Percentiles rank a stretch among this genome's conserved stretches.
Conservation (phyloP, 2,329 filamentous ascomycete genomes). For the Cladosporium sp. region DNA sequence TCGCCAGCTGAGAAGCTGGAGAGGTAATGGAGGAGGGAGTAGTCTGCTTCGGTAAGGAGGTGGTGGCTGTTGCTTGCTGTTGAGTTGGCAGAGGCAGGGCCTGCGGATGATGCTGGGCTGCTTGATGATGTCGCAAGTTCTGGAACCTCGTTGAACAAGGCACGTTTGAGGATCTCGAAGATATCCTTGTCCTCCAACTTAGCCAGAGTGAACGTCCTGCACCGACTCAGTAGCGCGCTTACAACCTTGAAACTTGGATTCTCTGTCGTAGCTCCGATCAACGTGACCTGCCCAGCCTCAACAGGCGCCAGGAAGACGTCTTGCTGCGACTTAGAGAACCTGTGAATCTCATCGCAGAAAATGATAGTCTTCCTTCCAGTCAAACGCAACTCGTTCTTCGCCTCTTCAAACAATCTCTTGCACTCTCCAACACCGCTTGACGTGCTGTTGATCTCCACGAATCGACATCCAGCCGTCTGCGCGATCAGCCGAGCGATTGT, state of each 20-base stretch:
- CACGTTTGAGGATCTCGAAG: constrained; percentile 68
- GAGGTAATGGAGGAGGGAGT: constrained; percentile 66
- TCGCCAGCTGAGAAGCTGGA: constrained; percentile 87
- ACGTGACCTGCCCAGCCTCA: constrained; percentile 80
- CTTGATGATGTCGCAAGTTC: constrained; percentile 45
- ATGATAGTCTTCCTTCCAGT: constrained; percentile 90
- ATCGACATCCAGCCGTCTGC: constrained; percentile 72
- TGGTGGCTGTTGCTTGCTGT: constrained; percentile 23
- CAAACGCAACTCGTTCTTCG: constrained; percentile 69
- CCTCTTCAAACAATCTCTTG: constrained; percentile 86
- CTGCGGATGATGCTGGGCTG: constrained; percentile 21
- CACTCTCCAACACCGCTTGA: constrained; percentile 81
- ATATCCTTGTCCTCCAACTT: constrained; percentile 71
- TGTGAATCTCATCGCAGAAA: constrained; percentile 95
- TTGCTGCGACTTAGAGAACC: constrained; percentile 49
- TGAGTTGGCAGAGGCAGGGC: constrained; percentile 14
- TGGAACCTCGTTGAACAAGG: constrained; percentile 51
- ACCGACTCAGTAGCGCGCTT: constrained; percentile 78
- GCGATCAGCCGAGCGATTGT: constrained; percentile 91
- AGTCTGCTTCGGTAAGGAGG: constrained; percentile 64
- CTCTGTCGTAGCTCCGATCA: constrained; percentile 94
- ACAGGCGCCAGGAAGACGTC: constrained; percentile 35
- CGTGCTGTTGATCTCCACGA: constrained; percentile 94
- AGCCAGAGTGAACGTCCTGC: constrained; percentile 80
- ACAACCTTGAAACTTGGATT: constrained; percentile 95